Percentiles rank a stretch among this genome's conserved stretches.
These are phyloP conservation scores for Apiotrichum mycotoxinovorans DNA, from an alignment of 1,284 basidiomycete species.

Conservation along the genomic window DNA sequence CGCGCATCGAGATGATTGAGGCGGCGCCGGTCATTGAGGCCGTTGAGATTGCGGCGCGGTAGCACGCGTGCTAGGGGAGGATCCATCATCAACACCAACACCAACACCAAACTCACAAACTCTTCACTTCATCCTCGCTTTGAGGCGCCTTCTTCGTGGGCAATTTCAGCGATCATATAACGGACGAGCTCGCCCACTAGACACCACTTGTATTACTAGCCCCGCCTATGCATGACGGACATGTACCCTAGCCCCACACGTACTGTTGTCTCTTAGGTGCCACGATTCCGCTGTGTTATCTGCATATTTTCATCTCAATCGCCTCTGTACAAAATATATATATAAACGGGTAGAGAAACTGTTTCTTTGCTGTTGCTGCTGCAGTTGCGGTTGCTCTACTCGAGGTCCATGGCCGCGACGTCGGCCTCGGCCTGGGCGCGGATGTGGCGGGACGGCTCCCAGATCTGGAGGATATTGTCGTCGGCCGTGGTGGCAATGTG, in stretches of 20 bases:
- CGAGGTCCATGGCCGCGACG: conserved; percentile 45
- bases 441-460: conserved; percentile 52
- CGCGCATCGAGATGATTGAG: conserved; percentile 6
- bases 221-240: background rate
- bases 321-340: too few species aligned
- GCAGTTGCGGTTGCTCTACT: conserved; percentile 23
- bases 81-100: too few species aligned
- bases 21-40: background rate
- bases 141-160: too few species aligned
- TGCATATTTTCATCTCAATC: too few species aligned
- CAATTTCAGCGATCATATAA: background rate
- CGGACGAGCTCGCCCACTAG: background rate
- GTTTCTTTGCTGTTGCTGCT: too few species aligned
- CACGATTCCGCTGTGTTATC: too few species aligned
- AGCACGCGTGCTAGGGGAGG: background rate
- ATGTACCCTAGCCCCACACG: background rate
- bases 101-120: too few species aligned
- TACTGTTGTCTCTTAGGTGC: background rate
- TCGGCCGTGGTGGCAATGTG: conserved; percentile 52
- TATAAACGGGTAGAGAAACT: too few species aligned
- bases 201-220: background rate
- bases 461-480: conserved; percentile 54
- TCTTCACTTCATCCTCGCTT: too few species aligned
- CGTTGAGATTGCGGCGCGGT: conserved; percentile 13
- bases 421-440: conserved; percentile 48